A percentile compares a stretch with the other conserved stretches of the same genome.
Evolutionary conservation across 1,284 basidiomycete genomes (phyloP).

Genomic region (Ceratobasidium papillatum): DNA sequence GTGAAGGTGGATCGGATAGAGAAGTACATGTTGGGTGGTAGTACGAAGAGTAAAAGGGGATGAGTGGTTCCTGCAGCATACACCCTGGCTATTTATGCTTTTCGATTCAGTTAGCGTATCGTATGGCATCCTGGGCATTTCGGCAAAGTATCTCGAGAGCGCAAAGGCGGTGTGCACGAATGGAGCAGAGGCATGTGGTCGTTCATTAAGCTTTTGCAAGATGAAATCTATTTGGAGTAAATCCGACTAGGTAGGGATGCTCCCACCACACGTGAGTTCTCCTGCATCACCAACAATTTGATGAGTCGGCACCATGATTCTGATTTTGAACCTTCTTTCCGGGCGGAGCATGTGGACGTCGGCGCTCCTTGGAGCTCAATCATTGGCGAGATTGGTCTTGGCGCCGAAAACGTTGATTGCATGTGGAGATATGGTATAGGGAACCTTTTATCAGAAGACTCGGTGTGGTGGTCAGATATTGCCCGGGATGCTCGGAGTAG

Average conservation of each 20-base stretch:
- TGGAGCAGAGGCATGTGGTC: background rate
- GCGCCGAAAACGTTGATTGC: background rate
- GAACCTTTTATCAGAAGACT: background rate
- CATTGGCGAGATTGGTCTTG: background rate
- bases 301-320: background rate
- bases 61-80: background rate
- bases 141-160: background rate
- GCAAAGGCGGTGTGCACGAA: background rate
- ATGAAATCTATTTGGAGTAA: background rate
- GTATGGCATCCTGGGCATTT: background rate
- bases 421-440: background rate
- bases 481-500: no score
- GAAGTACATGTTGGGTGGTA: constrained; percentile 42
- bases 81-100: background rate
- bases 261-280: background rate
- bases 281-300: background rate
- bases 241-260: background rate
- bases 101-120: background rate
- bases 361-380: background rate
- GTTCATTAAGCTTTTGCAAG: background rate
- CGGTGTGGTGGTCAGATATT: no score
- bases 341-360: background rate
- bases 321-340: background rate
- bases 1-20: constrained; percentile 46
- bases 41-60: background rate